Base-by-base conservation (phyloP, 352 stramenopile species). In the Phytophthora macrochlamydospora region DNA sequence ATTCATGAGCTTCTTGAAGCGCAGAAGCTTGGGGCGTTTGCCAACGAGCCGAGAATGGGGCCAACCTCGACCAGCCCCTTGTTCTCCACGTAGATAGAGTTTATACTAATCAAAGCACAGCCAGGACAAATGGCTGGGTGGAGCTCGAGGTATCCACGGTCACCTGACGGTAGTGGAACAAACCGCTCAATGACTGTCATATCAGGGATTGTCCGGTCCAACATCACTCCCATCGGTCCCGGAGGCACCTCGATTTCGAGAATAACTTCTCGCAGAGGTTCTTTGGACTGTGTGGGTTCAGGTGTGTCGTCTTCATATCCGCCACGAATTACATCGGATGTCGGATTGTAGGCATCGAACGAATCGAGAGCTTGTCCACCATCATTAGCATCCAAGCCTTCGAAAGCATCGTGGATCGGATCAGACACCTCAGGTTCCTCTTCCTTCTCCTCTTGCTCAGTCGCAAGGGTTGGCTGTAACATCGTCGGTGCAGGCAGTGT, bases 1-100 rank as follows among this genome's bases (percentile, higher is more conserved):
- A 32, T 81, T 87, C 73, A 93, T 93, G 11, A 93, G 82, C 53
- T 94, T 94, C 65, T 93, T 95, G 64, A 95, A 95, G n/a, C 81
- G 80, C 53, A 95, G 62, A 18, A 93, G 67, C 42, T 93, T 92
- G 14, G 77, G 33, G 73, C 69, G 8, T 76, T 73, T 11, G 76
- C 55, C 12, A 92, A 73, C 9, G 81, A 86, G 18, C 69, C 85
- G 18, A 95, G 66, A 18, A 94, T 86, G 8, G 81, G 73, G 0
- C 88, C 88, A 7, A 95, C 75, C 56, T 94, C 88, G 2, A 80
- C 76, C 6, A 94, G 71, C 0, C 71, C 74, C 50, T 89, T 86
- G 50, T 93, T 76, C 65, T 93, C 86, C 6, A 94, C 83, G 43
- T 79, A 84, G 8, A 90, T 84, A 1, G 67, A 81, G 64, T 95